phyloP scores from a whole-genome alignment of 2,329 filamentous ascomycete genomes.

The Sclerotinia spermophila region DNA sequence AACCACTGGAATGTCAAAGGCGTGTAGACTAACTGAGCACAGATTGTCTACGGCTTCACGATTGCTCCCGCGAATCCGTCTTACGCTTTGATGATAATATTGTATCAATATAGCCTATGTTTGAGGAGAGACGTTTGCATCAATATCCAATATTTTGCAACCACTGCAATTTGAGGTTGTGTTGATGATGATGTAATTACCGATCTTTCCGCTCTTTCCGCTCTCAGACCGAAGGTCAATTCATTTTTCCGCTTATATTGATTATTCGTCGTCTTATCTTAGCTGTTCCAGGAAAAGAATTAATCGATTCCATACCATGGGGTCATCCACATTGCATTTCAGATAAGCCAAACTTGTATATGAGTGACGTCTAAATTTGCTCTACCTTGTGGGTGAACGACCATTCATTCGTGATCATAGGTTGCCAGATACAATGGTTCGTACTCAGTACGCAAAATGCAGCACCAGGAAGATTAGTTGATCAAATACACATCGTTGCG shows the following conservation, averaged over 20 bases:
- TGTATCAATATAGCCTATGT: background rate
- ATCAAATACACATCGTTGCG: background rate
- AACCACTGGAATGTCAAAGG: background rate
- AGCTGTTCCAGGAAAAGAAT: background rate
- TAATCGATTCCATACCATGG: background rate
- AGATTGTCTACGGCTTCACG: background rate
- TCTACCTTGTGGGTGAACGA: background rate
- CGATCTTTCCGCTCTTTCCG: conserved; percentile 4
- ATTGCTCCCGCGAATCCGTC: background rate
- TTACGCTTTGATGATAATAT: background rate
- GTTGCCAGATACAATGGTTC: background rate
- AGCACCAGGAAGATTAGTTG: no score
- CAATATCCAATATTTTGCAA: background rate
- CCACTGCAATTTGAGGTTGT: background rate
- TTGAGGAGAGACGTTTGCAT: background rate
- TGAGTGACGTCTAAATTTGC: background rate
- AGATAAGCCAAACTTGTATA: background rate
- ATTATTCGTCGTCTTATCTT: background rate
- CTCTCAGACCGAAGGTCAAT: background rate
- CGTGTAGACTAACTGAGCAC: background rate
- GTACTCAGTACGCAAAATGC: background rate
- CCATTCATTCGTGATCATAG: background rate
- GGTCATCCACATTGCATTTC: background rate
- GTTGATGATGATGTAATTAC: background rate
- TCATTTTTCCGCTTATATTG: background rate